Evolutionary conservation across 169 alveolate genomes (phyloP).

Genomic region (Perkinsus marinus): DNA sequence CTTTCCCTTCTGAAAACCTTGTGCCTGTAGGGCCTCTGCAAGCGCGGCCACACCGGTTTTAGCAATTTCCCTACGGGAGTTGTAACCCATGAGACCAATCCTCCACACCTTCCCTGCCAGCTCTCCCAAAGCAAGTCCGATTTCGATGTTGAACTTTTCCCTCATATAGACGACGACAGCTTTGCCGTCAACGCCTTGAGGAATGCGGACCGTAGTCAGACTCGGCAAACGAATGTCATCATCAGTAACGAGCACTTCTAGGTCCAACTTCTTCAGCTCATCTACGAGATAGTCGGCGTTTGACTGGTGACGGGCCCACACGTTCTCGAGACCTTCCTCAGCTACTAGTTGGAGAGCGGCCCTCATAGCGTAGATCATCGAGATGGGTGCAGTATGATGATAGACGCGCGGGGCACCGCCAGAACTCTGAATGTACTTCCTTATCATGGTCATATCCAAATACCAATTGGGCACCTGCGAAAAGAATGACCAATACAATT

Average conservation of each 20-base stretch:
- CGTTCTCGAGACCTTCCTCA: constrained; percentile 11
- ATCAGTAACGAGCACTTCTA: background rate
- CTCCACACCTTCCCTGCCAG: constrained; percentile 22
- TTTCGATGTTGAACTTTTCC: constrained; percentile 10
- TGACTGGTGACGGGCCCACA: constrained; percentile 7
- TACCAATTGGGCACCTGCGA: background rate
- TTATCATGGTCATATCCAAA: constrained; percentile 9
- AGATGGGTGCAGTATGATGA: constrained; percentile 26
- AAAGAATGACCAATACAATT: background rate
- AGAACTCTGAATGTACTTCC: background rate
- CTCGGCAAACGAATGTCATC: constrained; percentile 3
- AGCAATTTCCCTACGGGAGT: constrained; percentile 2
- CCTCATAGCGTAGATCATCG: constrained; percentile 12
- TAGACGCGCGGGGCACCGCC: constrained; percentile 10
- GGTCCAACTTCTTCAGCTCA: background rate
- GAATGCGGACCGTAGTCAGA: constrained; percentile 15
- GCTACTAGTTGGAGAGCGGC: constrained; percentile 17
- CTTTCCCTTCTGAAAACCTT: background rate
- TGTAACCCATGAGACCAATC: constrained; percentile 24
- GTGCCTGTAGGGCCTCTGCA: constrained; percentile 1
- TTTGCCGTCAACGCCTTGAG: background rate
- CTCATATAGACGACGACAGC: background rate
- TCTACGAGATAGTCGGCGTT: constrained; percentile 7
- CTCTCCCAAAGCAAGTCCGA: constrained; percentile 18
- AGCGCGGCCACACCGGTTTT: background rate